Percentiles rank a stretch among this genome's conserved stretches.
Evolutionary conservation across 441 rosid species (phyloP).

Genomic region (Adansonia grandidieri): DNA sequence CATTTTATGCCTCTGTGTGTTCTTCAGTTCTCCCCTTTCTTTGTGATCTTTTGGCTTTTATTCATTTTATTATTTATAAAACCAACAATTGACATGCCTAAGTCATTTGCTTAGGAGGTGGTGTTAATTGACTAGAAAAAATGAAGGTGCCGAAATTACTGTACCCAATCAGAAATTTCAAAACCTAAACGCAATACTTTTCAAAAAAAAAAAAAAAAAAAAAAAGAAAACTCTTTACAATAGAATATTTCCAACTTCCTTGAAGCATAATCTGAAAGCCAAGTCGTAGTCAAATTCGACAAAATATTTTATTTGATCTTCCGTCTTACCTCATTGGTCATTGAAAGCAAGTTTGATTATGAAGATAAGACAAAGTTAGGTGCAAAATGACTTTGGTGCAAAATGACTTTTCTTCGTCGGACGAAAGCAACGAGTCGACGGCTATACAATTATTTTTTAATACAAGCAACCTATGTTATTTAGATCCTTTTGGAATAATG

Average conservation of each 20-base stretch:
- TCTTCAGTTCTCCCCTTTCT: constrained; percentile 6
- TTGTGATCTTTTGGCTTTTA: not conserved
- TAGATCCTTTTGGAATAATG: no score
- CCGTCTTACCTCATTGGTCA: not conserved
- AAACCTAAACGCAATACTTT: no score
- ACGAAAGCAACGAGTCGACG: not conserved
- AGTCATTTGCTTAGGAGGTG: not conserved
- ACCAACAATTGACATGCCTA: not conserved
- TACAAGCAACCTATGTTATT: not conserved
- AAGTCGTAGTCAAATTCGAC: not conserved
- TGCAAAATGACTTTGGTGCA: not conserved
- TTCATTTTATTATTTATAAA: not conserved
- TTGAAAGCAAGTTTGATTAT: not conserved
- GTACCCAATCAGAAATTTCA: not conserved
- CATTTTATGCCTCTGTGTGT: not conserved
- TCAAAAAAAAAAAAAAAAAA: no score
- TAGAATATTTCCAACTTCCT: not conserved
- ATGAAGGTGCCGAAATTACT: not conserved
- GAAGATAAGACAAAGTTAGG: not conserved
- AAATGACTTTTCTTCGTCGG: not conserved
- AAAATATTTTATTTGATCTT: not conserved
- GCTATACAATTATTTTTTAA: not conserved
- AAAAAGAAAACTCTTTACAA: not conserved
- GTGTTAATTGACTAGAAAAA: not conserved
- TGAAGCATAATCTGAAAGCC: not conserved